Evolutionary conservation across 768 basidiomycete genomes (phyloP).

Genomic region (Hericium rajendrae): DNA sequence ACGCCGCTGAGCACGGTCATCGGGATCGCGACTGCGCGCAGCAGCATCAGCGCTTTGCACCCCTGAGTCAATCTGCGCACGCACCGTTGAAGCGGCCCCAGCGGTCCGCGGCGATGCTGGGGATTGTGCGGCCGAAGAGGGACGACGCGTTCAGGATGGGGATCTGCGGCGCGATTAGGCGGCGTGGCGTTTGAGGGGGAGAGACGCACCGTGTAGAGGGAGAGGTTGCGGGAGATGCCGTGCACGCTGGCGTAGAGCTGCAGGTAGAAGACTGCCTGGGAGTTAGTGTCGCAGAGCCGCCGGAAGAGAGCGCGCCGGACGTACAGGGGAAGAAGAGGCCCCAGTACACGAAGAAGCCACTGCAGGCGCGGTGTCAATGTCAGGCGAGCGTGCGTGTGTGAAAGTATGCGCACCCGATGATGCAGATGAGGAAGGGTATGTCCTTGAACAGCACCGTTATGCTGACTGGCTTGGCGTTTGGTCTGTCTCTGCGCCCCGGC

Average conservation of each 20-base stretch:
- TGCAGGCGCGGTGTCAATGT: not conserved
- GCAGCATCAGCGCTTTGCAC: not conserved
- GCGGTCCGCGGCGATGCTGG: not conserved
- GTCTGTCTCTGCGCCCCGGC: not conserved
- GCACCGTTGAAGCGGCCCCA: not conserved
- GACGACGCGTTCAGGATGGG: not conserved
- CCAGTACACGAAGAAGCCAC: not conserved
- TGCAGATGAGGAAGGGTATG: not conserved
- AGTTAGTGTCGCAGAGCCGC: not conserved
- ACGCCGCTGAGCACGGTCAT: slow-evolving; percentile 3
- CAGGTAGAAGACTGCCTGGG: not conserved
- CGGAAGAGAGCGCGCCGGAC: not conserved
- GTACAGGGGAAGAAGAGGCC: slow-evolving; percentile 1
- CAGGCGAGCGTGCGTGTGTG: too few relatives aligned
- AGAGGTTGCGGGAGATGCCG: not conserved
- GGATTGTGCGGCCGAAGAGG: not conserved
- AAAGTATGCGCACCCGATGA: not conserved
- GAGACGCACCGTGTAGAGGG: not conserved
- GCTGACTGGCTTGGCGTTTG: not conserved
- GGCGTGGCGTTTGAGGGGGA: not conserved
- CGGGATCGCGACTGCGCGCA: not conserved
- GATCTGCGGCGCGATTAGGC: not conserved
- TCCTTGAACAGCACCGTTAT: not conserved
- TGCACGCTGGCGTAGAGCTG: not conserved
- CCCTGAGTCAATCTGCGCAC: not conserved